Evolutionary conservation across 225 moss, liverwort and hornwort species (phyloP), one percentile per base, ranked within the genome.

Genomic region (Pseudoscleropodium purum): DNA sequence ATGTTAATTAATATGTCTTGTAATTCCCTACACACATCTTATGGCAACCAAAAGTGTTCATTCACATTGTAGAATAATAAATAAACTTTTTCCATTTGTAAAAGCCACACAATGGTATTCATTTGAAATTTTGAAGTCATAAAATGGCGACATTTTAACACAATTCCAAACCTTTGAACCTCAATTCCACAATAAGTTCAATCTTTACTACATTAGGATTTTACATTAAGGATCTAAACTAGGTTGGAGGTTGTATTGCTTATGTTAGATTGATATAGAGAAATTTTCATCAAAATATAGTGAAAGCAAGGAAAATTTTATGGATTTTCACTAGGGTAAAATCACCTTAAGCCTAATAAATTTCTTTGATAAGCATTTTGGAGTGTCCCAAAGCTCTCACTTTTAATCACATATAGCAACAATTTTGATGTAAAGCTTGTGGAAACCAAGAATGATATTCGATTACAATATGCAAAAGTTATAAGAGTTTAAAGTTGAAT

Each of bases 251-350:
- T 3, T 5, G 43, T 43, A 26, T 0, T 15, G 0, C 5, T 5
- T 73, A 29, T 0, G 0, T 27, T 43, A 43, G 0, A 1, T 27
- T 73, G 43, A 18, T 0, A 45, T 0, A 0, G 0, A 73, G 17
- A 30, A 74, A 30, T 5, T 45, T 45, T 16, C 0, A 3, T 74
- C 10, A 74, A 45, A 15, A 74, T 3, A 10, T 45, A 29, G 29
- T 29, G 4, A 73, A 5, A 74, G 29, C 3, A 45, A 29, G 0
- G 10, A 1, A 45, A 9, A 6, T 27, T 45, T 74, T 17, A 29
- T 29, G 1, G 10, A 29, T 45, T 74, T 43, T 45, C 6, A 45
- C 0, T 5, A 3, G 3, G 1, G 16, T 29, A 43, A 10, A 29
- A 45, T 74, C 43, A 74, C 17, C 6, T 43, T 27, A 45, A 43